Percentiles rank a stretch among this genome's conserved stretches.
These are phyloP conservation scores for Chiua virens DNA, from an alignment of 768 basidiomycete species.

Conservation along the genomic window DNA sequence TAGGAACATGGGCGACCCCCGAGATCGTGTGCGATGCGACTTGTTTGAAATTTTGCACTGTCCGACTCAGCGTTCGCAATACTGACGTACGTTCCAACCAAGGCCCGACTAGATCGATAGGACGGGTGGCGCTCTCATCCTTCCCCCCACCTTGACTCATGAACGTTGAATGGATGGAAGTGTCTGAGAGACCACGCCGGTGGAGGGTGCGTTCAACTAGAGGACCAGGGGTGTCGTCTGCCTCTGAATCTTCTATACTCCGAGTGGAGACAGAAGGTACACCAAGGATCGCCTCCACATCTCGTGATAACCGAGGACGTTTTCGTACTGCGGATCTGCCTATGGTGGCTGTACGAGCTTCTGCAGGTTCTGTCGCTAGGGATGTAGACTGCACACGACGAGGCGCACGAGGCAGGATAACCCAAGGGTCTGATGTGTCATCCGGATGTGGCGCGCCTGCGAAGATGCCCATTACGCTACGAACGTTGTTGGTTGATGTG, in stretches of 20 bases:
- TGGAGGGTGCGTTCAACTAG: constrained; percentile 66
- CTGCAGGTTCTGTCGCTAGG: constrained; percentile 21
- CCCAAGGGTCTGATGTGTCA: constrained; percentile 63
- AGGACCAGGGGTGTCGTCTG: constrained; percentile 46
- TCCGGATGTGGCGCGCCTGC: constrained; percentile 72
- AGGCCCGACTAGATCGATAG: constrained; percentile 13
- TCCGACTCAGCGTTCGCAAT: constrained; percentile 52
- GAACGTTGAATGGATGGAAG: constrained; percentile 88
- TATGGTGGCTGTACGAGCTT: constrained; percentile 9
- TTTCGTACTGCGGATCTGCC: constrained; percentile 19
- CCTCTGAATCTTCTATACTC: constrained; percentile 37
- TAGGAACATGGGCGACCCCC: constrained; percentile 10
- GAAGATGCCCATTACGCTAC: constrained; percentile 81
- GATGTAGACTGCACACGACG: constrained; percentile 30
- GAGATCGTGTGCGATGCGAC: constrained; percentile 32
- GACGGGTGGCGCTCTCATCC: not conserved
- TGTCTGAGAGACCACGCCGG: constrained; percentile 85
- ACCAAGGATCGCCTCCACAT: constrained; percentile 80
- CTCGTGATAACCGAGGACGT: constrained; percentile 50
- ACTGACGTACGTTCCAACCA: constrained; percentile 49
- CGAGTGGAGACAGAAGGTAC: constrained; percentile 29
- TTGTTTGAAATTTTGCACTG: constrained; percentile 49
- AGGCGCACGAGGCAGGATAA: constrained; percentile 53
- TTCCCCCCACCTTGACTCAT: constrained; percentile 49
- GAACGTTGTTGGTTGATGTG: constrained; percentile 20